Base-by-base conservation (phyloP, 2,329 filamentous ascomycete species). In the Raffaelea albimanens region DNA sequence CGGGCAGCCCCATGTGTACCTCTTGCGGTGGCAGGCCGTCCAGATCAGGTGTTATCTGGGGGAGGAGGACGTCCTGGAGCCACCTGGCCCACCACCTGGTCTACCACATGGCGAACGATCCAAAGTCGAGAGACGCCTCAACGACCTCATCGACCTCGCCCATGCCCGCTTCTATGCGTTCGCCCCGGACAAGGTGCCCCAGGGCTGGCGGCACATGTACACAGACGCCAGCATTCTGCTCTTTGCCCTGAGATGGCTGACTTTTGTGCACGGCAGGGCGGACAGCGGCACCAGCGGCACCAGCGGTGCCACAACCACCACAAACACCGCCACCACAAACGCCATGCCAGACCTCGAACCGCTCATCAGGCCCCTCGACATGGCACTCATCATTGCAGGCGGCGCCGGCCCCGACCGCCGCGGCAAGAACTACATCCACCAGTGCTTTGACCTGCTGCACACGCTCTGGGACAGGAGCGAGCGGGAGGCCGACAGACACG, bases 381-480 rank as follows among this genome's bases (percentile, higher is more conserved):
- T 82, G 61, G 82, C 85, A 0, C 64, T 94, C 40, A 87, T 95
- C 41, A 75, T 89, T 46, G 78, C 86, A 0, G 86, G 85, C 1
- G 83, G 76, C 0, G 77, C 78, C 1, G 70, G 74, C 0, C 56
- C 62, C 31, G 53, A 61, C 25, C 49, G 59, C 1, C 69, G 85
- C 47, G 73, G 76, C 8, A 58, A 64, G 19, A 43, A 13, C 3
- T 78, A 73, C 62, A 70, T 82, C 41, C 71, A 82, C 48, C 58
- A 64, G 39, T 70, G 73, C 0, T 57, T 85, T 21, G 60, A 63
- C 3, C 43, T 69, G 22, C 65, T 78, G 11, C 62, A 66, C 43
- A 49, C 51, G 9, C 54, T 59, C 5, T 63, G 56, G 56, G 34
- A 46, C n/a, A 5, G 14, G 41, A 11, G 22, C 16, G 31, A 19